Conservation (phyloP, 805 yeast species). For the Maudiozyma pseudohumilis region DNA sequence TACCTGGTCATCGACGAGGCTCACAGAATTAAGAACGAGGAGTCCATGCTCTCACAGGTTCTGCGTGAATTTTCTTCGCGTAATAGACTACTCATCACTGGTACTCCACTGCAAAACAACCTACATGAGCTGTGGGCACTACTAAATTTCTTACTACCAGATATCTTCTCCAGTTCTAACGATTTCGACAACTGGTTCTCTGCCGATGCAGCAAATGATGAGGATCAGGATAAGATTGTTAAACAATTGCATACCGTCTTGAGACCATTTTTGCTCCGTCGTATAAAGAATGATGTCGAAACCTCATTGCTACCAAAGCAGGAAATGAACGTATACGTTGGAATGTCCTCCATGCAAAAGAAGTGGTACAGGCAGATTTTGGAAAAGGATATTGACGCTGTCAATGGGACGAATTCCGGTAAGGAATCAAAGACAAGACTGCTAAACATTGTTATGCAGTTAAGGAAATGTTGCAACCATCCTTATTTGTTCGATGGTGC, state of each 20-base stretch:
- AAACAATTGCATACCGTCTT: slow-evolving; percentile 66
- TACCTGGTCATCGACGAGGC: slow-evolving; percentile 74
- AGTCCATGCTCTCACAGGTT: slow-evolving; percentile 60
- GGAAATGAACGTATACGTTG: slow-evolving; percentile 65
- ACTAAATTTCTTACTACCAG: slow-evolving; percentile 66
- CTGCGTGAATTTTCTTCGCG: slow-evolving; percentile 62
- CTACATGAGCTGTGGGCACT: slow-evolving; percentile 77
- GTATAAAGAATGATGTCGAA: slow-evolving; percentile 73
- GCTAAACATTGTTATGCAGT: slow-evolving; percentile 73
- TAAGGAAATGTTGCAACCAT: slow-evolving; percentile 77
- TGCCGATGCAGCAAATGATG: slow-evolving; percentile 30
- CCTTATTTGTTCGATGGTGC: slow-evolving; percentile 83
- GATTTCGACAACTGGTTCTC: slow-evolving; percentile 71
- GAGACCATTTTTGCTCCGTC: slow-evolving; percentile 63
- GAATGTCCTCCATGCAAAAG: slow-evolving; percentile 69
- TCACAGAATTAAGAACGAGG: slow-evolving; percentile 73
- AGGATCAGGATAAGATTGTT: slow-evolving; percentile 43
- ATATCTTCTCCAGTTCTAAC: slow-evolving; percentile 65
- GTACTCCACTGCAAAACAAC: slow-evolving; percentile 77
- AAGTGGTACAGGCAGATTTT: slow-evolving; percentile 68
- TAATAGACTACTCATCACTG: slow-evolving; percentile 65
- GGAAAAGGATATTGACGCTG: slow-evolving; percentile 78
- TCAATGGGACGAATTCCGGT: slow-evolving; percentile 66
- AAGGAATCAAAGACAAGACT: slow-evolving; percentile 68
- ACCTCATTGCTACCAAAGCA: slow-evolving; percentile 65